Conservation (phyloP, 768 basidiomycete genomes). For the Neoboletus brunneissimus region DNA sequence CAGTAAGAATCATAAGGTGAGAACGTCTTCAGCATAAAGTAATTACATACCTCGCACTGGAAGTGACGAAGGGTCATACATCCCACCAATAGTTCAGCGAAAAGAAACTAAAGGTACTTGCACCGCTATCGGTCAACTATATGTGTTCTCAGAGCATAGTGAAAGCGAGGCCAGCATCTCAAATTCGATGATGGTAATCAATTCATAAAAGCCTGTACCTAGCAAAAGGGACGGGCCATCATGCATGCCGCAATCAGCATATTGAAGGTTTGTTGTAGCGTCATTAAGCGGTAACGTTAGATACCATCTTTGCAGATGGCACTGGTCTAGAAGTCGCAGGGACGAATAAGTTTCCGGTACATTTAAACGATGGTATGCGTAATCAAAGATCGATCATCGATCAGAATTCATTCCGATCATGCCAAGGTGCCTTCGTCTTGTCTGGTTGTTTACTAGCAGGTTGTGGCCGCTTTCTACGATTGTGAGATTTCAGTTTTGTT, state of each 20-base stretch:
- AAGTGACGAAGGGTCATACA: not conserved
- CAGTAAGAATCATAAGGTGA: not conserved
- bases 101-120: not conserved
- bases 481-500: not conserved
- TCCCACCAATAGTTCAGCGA: not conserved
- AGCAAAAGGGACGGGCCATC: not conserved
- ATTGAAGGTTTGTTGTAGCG: not conserved
- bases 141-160: not conserved
- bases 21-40: not conserved
- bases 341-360: not conserved
- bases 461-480: too few relatives aligned
- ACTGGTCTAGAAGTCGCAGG: not conserved
- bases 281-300: not conserved
- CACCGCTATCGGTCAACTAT: not conserved
- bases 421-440: not conserved
- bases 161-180: not conserved
- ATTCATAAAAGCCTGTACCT: not conserved
- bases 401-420: not conserved
- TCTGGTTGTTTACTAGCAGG: too few relatives aligned
- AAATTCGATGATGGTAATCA: not conserved
- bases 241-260: not conserved
- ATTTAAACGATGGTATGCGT: not conserved
- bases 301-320: not conserved
- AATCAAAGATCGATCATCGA: not conserved
- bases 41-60: constrained; percentile 9